Conservation (phyloP, 169 alveolate genomes). For the Babesia bovis region DNA sequence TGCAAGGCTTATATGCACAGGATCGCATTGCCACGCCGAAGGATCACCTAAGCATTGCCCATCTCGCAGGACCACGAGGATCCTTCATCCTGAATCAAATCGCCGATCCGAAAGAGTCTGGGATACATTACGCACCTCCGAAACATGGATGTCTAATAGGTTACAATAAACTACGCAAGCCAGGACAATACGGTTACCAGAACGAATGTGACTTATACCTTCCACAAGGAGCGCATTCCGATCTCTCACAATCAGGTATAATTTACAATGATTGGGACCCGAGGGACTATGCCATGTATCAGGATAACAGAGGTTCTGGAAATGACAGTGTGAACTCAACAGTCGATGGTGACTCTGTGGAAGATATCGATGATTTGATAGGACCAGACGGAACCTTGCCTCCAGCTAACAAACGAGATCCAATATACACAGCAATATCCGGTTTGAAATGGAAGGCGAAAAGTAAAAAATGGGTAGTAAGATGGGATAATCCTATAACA, state of each 20-base stretch:
- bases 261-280: conserved; percentile 15
- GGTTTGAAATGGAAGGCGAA: conserved; percentile 70
- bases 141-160: conserved; percentile 14
- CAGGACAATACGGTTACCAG: neutral
- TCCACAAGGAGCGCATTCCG: conserved; percentile 11
- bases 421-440: conserved; percentile 64
- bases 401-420: conserved; percentile 66
- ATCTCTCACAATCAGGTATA: conserved; percentile 2
- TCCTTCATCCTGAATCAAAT: conserved; percentile 12
- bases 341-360: conserved; percentile 47
- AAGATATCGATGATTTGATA: conserved; percentile 22
- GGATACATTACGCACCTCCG: conserved; percentile 5
- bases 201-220: conserved; percentile 24
- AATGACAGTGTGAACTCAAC: conserved; percentile 46
- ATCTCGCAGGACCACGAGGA: conserved; percentile 26
- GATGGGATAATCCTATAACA: conserved; percentile 71
- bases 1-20: conserved; percentile 15
- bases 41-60: conserved; percentile 20
- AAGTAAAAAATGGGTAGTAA: conserved; percentile 70
- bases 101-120: conserved; percentile 17
- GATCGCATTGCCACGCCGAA: conserved; percentile 41
- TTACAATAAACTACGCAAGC: conserved; percentile 13
- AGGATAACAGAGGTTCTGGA: neutral
- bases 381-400: conserved; percentile 66
- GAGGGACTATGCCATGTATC: conserved; percentile 8